Evolutionary conservation across 306 rosid species (phyloP), one percentile per base, ranked within the genome.

Genomic region (Casuarina cunninghamiana): DNA sequence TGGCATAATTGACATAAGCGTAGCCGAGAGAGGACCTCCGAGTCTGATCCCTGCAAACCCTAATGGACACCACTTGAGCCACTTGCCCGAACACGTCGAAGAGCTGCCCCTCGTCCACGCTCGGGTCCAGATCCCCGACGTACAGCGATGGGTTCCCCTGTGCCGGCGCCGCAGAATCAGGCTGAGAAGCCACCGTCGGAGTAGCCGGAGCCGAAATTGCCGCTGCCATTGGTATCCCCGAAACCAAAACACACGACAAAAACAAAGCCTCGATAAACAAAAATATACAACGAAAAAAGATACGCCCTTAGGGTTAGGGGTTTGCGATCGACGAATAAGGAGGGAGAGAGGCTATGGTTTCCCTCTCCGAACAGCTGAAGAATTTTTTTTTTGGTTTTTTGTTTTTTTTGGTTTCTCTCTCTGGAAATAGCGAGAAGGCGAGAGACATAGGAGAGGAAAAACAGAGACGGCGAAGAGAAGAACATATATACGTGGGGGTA

Each of bases 31-130:
- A 94, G 55, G 80, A 81, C 72, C 89, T 79, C 50, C 68, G 84
- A 5, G 77, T 55, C 81, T 87, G 93, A 85, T 92, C 98, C 83
- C 97, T 85, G 26, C 98, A 94, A 79, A 94, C 93, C 87, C 97
- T 86, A 63, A 92, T 66, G 35, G 97, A 90, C 4, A 78, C 68
- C 16, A 94, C 84, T 77, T 50, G 87, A 37, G 78, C 93, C 11
- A 89, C 88, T 35, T 71, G 88, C 76, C 78, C 50, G 70, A 94
- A 94, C 62, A 94, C 83, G 46, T 92, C 97, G 78, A 51, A 81
- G n/a, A 94, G 87, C 60, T 90, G 97, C 2, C 69, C 84, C 69
- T 92, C 97, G 39, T 86, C 81, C 79, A 94, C 97, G 51, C 48
- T 89, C 32, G 61, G 74, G 8, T 93, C 94, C 16, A 91, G 90